phyloP scores from a whole-genome alignment of 441 rosid species.

The Erysimum pusillum region DNA sequence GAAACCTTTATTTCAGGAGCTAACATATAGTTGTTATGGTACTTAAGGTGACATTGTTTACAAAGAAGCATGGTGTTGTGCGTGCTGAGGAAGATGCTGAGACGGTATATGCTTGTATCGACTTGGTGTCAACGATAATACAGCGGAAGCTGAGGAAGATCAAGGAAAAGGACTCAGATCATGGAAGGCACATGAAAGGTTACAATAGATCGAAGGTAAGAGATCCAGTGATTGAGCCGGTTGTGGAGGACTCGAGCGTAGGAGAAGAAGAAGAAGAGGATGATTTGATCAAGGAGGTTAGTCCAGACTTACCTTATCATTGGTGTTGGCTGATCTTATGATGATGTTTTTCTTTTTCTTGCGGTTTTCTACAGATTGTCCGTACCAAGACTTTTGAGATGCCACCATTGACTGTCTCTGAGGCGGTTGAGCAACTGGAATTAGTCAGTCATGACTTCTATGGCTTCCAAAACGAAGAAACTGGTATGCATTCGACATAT shows the following conservation, averaged over 20 bases:
- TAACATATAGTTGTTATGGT: slow-evolving; percentile 17
- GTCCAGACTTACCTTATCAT: background rate
- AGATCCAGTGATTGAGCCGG: slow-evolving; percentile 57
- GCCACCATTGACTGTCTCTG: slow-evolving; percentile 86
- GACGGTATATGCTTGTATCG: slow-evolving; percentile 76
- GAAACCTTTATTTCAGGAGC: slow-evolving; percentile 11
- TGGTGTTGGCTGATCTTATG: background rate
- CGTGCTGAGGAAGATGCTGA: slow-evolving; percentile 95
- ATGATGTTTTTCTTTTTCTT: background rate
- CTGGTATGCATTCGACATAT: slow-evolving; percentile 57
- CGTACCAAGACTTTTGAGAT: slow-evolving; percentile 90
- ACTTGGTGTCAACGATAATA: slow-evolving; percentile 78
- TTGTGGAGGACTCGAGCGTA: slow-evolving; percentile 48
- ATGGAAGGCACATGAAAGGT: slow-evolving; percentile 92
- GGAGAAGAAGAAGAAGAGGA: slow-evolving; percentile 43
- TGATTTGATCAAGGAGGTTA: slow-evolving; percentile 69
- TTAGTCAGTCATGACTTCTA: slow-evolving; percentile 87
- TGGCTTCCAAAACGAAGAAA: slow-evolving; percentile 88
- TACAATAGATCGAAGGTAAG: slow-evolving; percentile 66
- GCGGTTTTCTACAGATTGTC: slow-evolving; percentile 59
- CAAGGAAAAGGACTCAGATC: slow-evolving; percentile 94
- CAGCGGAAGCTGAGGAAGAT: slow-evolving; percentile 93
- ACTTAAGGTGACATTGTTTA: slow-evolving; percentile 78
- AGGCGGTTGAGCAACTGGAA: slow-evolving; percentile 92
- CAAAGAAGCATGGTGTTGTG: slow-evolving; percentile 93